Percentiles rank a stretch among this genome's conserved stretches.
Conservation (phyloP, 768 basidiomycete species). For the Cubamyces sp. region DNA sequence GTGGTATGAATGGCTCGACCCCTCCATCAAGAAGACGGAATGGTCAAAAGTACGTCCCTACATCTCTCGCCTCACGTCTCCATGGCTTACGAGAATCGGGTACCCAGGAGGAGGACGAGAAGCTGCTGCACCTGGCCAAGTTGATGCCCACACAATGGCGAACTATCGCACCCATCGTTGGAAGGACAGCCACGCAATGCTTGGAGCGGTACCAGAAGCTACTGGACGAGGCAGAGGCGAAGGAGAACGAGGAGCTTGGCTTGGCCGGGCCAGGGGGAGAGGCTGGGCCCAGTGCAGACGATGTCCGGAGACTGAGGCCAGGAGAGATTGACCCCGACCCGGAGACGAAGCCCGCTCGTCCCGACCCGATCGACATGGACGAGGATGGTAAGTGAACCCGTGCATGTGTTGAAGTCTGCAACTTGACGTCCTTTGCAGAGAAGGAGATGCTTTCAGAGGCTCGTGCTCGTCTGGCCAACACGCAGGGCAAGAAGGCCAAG, state of each 20-base stretch:
- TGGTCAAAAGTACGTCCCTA: conserved; percentile 85
- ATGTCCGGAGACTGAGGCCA: conserved; percentile 84
- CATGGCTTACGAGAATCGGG: background rate
- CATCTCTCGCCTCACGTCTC: background rate
- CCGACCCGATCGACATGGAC: conserved; percentile 99
- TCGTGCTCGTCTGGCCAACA: conserved; percentile 95
- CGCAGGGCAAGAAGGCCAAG: conserved; percentile 99
- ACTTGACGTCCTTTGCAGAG: conserved; percentile 50
- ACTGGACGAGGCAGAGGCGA: conserved; percentile 94
- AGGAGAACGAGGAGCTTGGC: conserved; percentile 95
- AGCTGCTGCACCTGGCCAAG: conserved; percentile 95
- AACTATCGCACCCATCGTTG: conserved; percentile 97
- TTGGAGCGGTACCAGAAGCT: conserved; percentile 98
- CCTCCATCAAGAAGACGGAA: conserved; percentile 99
- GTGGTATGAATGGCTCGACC: conserved; percentile 99
- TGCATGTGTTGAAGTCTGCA: background rate
- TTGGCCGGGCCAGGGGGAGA: conserved; percentile 82
- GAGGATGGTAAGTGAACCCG: conserved; percentile 75
- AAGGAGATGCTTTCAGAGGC: conserved; percentile 99
- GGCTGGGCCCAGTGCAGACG: conserved; percentile 87
- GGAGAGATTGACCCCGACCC: conserved; percentile 99
- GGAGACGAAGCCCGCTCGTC: conserved; percentile 96
- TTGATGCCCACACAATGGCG: conserved; percentile 99
- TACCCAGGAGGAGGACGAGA: conserved; percentile 92
- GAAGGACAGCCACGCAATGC: conserved; percentile 96